phyloP scores from a whole-genome alignment of 177 flowering plant genomes.

The Vitis hybrid region DNA sequence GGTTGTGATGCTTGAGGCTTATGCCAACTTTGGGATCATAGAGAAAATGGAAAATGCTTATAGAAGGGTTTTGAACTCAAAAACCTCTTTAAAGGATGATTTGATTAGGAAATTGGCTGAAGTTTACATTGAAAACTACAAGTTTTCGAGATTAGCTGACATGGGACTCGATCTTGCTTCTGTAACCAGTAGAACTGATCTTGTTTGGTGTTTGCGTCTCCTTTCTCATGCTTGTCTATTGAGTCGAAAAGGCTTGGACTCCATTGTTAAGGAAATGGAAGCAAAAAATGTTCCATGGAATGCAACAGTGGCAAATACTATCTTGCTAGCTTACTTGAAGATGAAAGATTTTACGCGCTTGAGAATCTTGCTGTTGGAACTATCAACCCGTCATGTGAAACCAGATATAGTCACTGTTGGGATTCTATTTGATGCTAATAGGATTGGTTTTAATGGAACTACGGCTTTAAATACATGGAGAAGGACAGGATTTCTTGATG shows the following conservation, averaged over 20 bases:
- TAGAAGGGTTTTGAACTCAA: constrained; percentile 30
- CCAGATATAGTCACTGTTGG: constrained; percentile 66
- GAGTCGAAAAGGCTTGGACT: constrained; percentile 56
- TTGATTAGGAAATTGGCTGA: constrained; percentile 46
- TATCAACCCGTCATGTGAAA: constrained; percentile 27
- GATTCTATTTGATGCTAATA: constrained; percentile 44
- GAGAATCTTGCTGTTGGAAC: constrained; percentile 27
- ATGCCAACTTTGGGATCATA: constrained; percentile 42
- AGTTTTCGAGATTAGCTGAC: constrained; percentile 57
- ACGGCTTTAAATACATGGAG: constrained; percentile 35
- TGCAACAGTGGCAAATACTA: constrained; percentile 40
- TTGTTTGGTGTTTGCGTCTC: constrained; percentile 60
- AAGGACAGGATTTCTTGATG: constrained; percentile 35
- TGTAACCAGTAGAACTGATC: constrained; percentile 29
- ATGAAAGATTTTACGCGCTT: constrained; percentile 50
- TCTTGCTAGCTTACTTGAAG: constrained; percentile 53
- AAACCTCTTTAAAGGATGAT: constrained; percentile 32
- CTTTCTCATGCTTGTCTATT: constrained; percentile 59
- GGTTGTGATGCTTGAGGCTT: constrained; percentile 63
- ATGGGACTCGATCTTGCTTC: constrained; percentile 47
- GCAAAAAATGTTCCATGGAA: constrained; percentile 36
- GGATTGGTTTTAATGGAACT: constrained; percentile 32
- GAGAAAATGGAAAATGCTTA: constrained; percentile 57
- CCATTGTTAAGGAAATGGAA: constrained; percentile 43
- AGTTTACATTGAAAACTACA: constrained; percentile 47